Base-by-base conservation (phyloP, 768 basidiomycete genomes). In the Xerocomellus amylosporus region DNA sequence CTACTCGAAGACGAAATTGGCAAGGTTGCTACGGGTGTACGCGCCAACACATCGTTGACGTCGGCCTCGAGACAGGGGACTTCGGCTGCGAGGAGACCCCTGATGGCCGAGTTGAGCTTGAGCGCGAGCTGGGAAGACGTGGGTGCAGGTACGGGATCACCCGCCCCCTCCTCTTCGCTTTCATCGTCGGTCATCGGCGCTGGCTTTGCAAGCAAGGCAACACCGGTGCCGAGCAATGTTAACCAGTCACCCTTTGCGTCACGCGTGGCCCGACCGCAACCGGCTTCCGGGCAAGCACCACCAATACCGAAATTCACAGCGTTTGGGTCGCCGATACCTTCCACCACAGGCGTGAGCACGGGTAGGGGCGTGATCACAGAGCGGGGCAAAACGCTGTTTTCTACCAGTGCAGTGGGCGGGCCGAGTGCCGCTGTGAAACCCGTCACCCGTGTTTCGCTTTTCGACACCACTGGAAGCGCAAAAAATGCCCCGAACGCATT, bases 91-190 rank as follows among this genome's bases (percentile, higher is more conserved):
- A 68, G 65, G 41, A 66, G 56, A 55, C 58, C 62, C 30, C 55
- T 58, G 33, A 28, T 51, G 17, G 58, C 68, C 41, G 74, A 77
- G 46, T 58, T 40, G 46, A 79, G 77, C 28, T 79, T 67, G 58
- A 80, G 78, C 26, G 81, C 82, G 64, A 84, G 85, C 34, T 87
- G 87, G 88, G 85, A 89, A 65, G 79, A 85, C 36, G 64, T 83
- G 6, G 51, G 64, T 42, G 30, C 74, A 56, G 62, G 49, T 46
- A 53, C 34, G 46, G 51, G 38, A 8, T 54, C 63, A 0, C 54
- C 61, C 4, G 49, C 36, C 12, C 53, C 56, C 1, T 50, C 64
- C 0, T 14, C 30, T 40, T 51, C 68, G 15, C 4, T 33, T 42
- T 38, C 53, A 8, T 39, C 53, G n/a, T 56, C 65, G 5, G 47